Conservation (phyloP, 164 flowering plant genomes). For the Piper longum region DNA sequence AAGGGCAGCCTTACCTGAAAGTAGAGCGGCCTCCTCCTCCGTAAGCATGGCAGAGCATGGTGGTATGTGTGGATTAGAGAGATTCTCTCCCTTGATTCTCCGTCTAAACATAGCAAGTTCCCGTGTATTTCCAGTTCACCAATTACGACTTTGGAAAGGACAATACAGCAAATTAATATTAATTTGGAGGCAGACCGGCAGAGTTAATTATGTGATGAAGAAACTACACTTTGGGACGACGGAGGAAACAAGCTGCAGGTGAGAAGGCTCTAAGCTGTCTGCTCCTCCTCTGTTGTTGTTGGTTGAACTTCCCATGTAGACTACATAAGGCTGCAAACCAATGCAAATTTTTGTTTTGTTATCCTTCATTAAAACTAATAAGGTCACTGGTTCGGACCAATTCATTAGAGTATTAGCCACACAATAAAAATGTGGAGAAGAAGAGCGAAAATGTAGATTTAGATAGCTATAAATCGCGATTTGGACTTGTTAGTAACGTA, state of each 20-base stretch:
- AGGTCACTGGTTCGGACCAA: not conserved
- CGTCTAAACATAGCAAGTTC: slow-evolving; percentile 13
- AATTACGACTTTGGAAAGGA: not conserved
- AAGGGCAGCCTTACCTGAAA: slow-evolving; percentile 32
- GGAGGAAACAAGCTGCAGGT: slow-evolving; percentile 41
- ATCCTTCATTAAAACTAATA: no score
- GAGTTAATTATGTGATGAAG: not conserved
- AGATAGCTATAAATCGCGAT: not conserved
- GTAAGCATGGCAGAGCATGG: slow-evolving; percentile 83
- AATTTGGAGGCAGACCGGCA: not conserved
- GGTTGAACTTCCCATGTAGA: slow-evolving; percentile 65
- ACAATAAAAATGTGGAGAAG: not conserved
- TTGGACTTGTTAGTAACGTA: not conserved
- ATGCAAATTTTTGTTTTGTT: not conserved
- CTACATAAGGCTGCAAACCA: slow-evolving; percentile 42
- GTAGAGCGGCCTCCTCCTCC: slow-evolving; percentile 44
- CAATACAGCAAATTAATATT: not conserved
- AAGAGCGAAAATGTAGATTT: not conserved
- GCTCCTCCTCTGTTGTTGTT: slow-evolving; percentile 9
- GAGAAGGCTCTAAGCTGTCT: slow-evolving; percentile 14
- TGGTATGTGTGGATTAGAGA: slow-evolving; percentile 40
- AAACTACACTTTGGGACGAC: slow-evolving; percentile 43
- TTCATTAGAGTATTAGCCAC: not conserved
- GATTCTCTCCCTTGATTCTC: slow-evolving; percentile 38
- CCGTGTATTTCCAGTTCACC: not conserved